These are phyloP conservation scores for Ascochyta clinopodiicola DNA, from an alignment of 2,329 filamentous ascomycete genomes.

Conservation along the genomic window DNA sequence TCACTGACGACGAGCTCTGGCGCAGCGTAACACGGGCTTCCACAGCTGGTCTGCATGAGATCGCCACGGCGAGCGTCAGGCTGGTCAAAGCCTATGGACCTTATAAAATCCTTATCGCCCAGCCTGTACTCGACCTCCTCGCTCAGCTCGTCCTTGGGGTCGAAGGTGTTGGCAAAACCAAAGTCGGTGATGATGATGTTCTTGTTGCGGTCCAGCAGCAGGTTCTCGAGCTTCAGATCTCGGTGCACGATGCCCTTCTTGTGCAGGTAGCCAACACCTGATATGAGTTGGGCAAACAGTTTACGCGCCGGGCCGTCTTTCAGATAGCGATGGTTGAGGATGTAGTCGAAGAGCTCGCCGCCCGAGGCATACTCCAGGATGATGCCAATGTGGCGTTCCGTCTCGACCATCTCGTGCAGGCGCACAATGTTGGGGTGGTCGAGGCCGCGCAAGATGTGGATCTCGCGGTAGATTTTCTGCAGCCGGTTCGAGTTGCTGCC, in stretches of 20 bases:
- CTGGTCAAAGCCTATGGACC: conserved; percentile 83
- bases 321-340: conserved; percentile 93
- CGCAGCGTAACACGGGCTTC: conserved; percentile 96
- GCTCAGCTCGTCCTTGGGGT: conserved; percentile 82
- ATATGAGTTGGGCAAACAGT: conserved; percentile 93
- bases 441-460: conserved; percentile 84
- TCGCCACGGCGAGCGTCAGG: conserved; percentile 81
- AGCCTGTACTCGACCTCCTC: conserved; percentile 91
- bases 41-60: conserved; percentile 98
- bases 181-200: conserved; percentile 99
- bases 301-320: conserved; percentile 91
- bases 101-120: conserved; percentile 85
- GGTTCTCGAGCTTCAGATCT: conserved; percentile 94
- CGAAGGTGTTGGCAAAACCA: conserved; percentile 97
- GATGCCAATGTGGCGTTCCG: conserved; percentile 95
- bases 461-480: conserved; percentile 97
- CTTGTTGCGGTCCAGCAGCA: conserved; percentile 91
- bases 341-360: conserved; percentile 97
- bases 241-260: conserved; percentile 98
- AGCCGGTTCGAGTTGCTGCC: conserved; percentile 87
- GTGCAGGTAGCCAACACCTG: conserved; percentile 95
- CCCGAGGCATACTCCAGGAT: conserved; percentile 98
- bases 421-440: conserved; percentile 97
- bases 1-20: conserved; percentile 97
- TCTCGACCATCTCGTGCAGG: conserved; percentile 98